Conservation (phyloP, 495 filamentous ascomycete species). For the Xylaria venustula region DNA sequence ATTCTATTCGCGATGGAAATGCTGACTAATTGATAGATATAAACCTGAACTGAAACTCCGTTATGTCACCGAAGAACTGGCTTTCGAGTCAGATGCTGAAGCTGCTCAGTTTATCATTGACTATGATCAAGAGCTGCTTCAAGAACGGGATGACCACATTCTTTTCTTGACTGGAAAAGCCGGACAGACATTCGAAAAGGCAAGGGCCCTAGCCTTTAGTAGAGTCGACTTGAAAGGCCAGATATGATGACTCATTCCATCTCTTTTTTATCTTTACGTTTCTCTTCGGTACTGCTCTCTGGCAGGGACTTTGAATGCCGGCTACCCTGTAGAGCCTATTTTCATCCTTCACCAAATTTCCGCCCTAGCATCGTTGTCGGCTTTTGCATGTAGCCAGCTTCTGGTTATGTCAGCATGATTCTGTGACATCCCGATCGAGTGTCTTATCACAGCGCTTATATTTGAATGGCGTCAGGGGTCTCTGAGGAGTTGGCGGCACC, state of each 20-base stretch:
- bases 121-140: conserved; percentile 69
- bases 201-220: conserved; percentile 69
- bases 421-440: conserved; percentile 18
- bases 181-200: conserved; percentile 66
- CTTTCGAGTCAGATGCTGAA: conserved; percentile 89
- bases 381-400: conserved; percentile 13
- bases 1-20: not conserved
- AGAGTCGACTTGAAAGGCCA: conserved; percentile 97
- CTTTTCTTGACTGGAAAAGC: conserved; percentile 76
- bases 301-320: conserved; percentile 8
- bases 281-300: conserved; percentile 16
- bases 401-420: conserved; percentile 20
- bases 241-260: conserved; percentile 57
- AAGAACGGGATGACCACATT: conserved; percentile 72
- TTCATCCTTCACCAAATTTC: conserved; percentile 6
- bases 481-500: not conserved
- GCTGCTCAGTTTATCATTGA: conserved; percentile 86
- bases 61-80: conserved; percentile 93
- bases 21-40: conserved; percentile 63
- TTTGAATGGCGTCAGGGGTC: not conserved
- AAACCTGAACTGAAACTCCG: conserved; percentile 83
- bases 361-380: conserved; percentile 7
- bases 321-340: conserved; percentile 22
- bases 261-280: conserved; percentile 14
- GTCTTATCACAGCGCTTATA: conserved; percentile 2